Conservation (phyloP, 2,329 filamentous ascomycete species). For the Aspergillus viridinutans region DNA sequence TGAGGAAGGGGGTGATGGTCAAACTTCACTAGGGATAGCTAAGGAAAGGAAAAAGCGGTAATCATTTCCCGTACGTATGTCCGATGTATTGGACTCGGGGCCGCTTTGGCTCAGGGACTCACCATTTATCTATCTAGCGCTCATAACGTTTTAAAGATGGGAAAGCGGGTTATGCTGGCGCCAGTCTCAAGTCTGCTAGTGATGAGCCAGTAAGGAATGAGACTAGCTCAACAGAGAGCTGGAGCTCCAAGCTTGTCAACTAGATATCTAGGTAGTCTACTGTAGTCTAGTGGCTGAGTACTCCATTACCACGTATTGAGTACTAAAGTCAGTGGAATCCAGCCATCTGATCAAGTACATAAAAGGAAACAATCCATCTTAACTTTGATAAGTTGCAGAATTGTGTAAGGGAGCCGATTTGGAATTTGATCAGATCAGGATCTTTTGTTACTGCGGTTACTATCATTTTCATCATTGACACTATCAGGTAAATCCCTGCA, state of each 20-base stretch:
- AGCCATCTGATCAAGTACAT: not conserved
- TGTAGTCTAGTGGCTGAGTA: not conserved
- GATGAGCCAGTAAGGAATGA: not conserved
- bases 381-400: not conserved
- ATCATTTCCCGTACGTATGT: not conserved
- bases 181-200: not conserved
- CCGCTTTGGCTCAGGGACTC: not conserved
- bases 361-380: constrained; percentile 1
- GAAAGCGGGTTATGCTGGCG: constrained; percentile 1
- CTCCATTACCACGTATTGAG: not conserved
- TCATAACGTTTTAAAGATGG: not conserved
- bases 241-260: not conserved
- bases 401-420: constrained; percentile 1
- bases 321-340: not conserved
- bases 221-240: not conserved
- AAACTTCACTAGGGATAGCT: not conserved
- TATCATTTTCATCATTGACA: constrained; percentile 1
- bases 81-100: not conserved
- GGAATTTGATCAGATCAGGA: not conserved
- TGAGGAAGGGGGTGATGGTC: not conserved
- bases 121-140: not conserved
- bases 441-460: constrained; percentile 6
- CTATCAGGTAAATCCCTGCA: not conserved
- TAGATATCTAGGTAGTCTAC: not conserved
- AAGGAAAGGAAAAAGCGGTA: not conserved